Conservation (phyloP, 495 filamentous ascomycete species). For the Bryoglossum gracile region DNA sequence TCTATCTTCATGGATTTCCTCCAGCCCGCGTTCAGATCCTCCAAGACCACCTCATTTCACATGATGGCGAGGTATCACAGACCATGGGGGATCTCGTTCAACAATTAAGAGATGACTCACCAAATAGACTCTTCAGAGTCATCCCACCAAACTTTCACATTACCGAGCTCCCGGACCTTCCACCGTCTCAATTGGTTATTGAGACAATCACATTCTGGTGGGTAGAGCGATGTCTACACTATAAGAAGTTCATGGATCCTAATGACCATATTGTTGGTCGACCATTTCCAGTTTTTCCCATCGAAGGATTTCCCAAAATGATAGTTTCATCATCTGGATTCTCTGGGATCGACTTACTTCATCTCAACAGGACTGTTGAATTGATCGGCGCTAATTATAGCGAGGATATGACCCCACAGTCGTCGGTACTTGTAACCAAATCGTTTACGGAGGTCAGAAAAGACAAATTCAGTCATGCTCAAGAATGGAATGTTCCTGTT, state of each 20-base stretch:
- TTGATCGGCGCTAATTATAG: conserved; percentile 75
- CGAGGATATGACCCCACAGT: conserved; percentile 58
- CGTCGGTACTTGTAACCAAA: conserved; percentile 59
- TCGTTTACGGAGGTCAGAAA: conserved; percentile 38
- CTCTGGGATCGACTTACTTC: conserved; percentile 73
- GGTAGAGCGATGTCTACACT: conserved; percentile 79
- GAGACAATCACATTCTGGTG: conserved; percentile 79
- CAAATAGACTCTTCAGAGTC: conserved; percentile 36
- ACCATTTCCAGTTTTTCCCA: conserved; percentile 63
- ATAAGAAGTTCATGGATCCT: conserved; percentile 64
- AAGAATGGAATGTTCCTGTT: conserved; percentile 65
- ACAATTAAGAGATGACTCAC: conserved; percentile 22
- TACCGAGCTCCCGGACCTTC: conserved; percentile 8
- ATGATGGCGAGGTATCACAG: conserved; percentile 37
- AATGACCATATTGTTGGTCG: conserved; percentile 61
- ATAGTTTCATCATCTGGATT: conserved; percentile 77
- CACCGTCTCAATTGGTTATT: conserved; percentile 5
- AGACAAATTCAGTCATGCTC: conserved; percentile 72
- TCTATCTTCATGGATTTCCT: conserved; percentile 60
- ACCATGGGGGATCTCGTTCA: conserved; percentile 37
- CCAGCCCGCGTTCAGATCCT: conserved; percentile 36
- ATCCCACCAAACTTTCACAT: conserved; percentile 38
- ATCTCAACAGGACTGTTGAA: conserved; percentile 65
- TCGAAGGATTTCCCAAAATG: conserved; percentile 59
- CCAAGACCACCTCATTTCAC: conserved; percentile 33